Base-by-base conservation (phyloP, 2,329 filamentous ascomycete genomes). In the Samsoniella hepiali region DNA sequence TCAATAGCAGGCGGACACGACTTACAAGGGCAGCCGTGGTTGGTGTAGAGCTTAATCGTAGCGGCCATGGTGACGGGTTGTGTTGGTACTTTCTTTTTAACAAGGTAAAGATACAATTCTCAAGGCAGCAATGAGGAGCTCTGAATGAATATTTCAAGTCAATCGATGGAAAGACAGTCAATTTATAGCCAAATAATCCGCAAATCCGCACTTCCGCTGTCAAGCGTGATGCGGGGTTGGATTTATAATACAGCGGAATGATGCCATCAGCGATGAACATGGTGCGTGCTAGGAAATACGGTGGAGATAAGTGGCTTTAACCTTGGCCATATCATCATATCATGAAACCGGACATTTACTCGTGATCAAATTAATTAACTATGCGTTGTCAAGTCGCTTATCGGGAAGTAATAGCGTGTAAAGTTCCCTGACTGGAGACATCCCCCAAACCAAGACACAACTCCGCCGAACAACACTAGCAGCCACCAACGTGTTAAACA, bases 11-110 rank as follows among this genome's bases (percentile, higher is more conserved):
- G 1, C 27, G 50, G 31, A 17, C 1, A 42, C 36, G 55, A 68
- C 74, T 58, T 70, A 79, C 84, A 92, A 29, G 89, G 89, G 73
- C 89, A 93, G 57, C 68, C 58, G 68, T 86, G 87, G 78, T 87
- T 89, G 56, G 89, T 91, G 77, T 92, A 92, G 49, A 91, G 78
- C 38, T 78, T 87, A 73, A 91, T 86, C 68, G 84, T 84, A 34
- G 76, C 70, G 47, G 64, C 68, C 70, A 74, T 75, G 67, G 58
- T 69, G 62, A 63, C 36, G 38, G 47, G 54, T 58, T 32, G 47
- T 54, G 11, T 47, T 40, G 22, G 22, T 38, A 13, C 10, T 27
- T n/a, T n/a, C 1, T 58, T 9, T 22, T 22, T 22, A 22, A 22
- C 22, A 22, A 17, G 10, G 17, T 17, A 13, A 5, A 34, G 17